Conservation (phyloP, 306 rosid species). For the Crotalaria pallida region DNA sequence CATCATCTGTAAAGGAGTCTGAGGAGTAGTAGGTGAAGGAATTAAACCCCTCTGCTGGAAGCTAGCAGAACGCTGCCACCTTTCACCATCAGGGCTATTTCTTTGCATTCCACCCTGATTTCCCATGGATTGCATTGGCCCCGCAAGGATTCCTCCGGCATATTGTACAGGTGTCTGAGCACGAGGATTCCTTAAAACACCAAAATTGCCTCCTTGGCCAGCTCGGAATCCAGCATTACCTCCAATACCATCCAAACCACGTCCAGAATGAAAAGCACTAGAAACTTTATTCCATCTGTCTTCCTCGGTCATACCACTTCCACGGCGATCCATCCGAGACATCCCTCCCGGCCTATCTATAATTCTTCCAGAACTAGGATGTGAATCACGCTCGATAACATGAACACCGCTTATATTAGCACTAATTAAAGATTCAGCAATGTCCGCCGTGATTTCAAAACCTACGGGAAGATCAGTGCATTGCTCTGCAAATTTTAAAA, state of each 20-base stretch:
- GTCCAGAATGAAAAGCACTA: conserved; percentile 30
- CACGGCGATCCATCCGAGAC: conserved; percentile 65
- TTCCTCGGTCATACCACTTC: conserved; percentile 57
- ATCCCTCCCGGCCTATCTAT: conserved; percentile 50
- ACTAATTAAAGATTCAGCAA: conserved; percentile 39
- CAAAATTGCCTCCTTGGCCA: conserved; percentile 62
- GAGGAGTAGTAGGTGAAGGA: conserved; percentile 52
- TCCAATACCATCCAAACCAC: conserved; percentile 51
- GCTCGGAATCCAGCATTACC: conserved; percentile 50
- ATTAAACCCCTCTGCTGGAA: conserved; percentile 73
- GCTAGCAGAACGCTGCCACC: conserved; percentile 72
- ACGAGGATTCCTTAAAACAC: conserved; percentile 70
- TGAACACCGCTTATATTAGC: conserved; percentile 32
- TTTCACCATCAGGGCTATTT: conserved; percentile 69
- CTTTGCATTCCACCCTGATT: conserved; percentile 68
- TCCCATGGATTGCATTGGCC: conserved; percentile 66
- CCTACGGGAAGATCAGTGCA: conserved; percentile 49
- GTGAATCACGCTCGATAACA: conserved; percentile 49
- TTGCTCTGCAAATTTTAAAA: conserved; percentile 60
- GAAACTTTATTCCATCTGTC: conserved; percentile 65
- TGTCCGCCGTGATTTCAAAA: conserved; percentile 49
- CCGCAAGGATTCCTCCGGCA: conserved; percentile 70
- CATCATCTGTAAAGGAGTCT: conserved; percentile 62
- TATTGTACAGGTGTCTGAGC: conserved; percentile 39
- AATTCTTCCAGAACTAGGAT: conserved; percentile 53